A percentile compares a stretch with the other conserved stretches of the same genome.
phyloP scores from a whole-genome alignment of 2,329 filamentous ascomycete species.

The Aspergillus ibericus region DNA sequence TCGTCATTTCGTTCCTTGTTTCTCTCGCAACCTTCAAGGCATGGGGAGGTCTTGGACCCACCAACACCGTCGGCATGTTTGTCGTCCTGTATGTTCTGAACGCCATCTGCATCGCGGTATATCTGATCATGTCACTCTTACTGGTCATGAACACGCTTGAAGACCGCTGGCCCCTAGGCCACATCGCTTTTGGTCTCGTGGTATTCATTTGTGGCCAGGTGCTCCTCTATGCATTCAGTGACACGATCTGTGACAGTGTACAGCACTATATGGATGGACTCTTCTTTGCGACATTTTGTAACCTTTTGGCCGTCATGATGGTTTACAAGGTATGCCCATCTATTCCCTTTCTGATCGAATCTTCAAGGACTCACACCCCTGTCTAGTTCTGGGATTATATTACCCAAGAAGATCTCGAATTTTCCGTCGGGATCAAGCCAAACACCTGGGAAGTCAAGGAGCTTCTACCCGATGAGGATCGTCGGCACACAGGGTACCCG shows the following conservation, averaged over 20 bases:
- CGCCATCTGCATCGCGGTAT: slow-evolving; percentile 80
- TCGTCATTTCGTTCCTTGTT: slow-evolving; percentile 81
- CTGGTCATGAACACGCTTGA: slow-evolving; percentile 87
- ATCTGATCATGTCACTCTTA: slow-evolving; percentile 82
- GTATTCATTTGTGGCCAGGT: slow-evolving; percentile 93
- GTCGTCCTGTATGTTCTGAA: slow-evolving; percentile 90
- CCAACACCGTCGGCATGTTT: slow-evolving; percentile 85
- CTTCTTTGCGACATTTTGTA: slow-evolving; percentile 92
- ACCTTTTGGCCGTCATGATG: slow-evolving; percentile 97
- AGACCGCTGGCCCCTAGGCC: slow-evolving; percentile 91
- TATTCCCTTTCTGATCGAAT: not conserved
- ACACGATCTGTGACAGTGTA: slow-evolving; percentile 76
- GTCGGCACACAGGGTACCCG: slow-evolving; percentile 69
- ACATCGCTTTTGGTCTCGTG: slow-evolving; percentile 85
- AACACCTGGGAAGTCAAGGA: slow-evolving; percentile 99
- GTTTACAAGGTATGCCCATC: slow-evolving; percentile 78
- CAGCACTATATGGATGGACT: slow-evolving; percentile 93
- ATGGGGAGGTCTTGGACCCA: slow-evolving; percentile 81
- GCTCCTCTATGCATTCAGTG: slow-evolving; percentile 85
- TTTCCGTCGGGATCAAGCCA: slow-evolving; percentile 90
- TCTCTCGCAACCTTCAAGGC: slow-evolving; percentile 89
- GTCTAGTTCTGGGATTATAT: slow-evolving; percentile 96
- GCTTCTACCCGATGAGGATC: slow-evolving; percentile 75
- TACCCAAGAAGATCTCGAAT: slow-evolving; percentile 96
- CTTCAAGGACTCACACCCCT: slow-evolving; percentile 28